Conservation (phyloP, 208 protist species). For the Phytomonas francai region DNA sequence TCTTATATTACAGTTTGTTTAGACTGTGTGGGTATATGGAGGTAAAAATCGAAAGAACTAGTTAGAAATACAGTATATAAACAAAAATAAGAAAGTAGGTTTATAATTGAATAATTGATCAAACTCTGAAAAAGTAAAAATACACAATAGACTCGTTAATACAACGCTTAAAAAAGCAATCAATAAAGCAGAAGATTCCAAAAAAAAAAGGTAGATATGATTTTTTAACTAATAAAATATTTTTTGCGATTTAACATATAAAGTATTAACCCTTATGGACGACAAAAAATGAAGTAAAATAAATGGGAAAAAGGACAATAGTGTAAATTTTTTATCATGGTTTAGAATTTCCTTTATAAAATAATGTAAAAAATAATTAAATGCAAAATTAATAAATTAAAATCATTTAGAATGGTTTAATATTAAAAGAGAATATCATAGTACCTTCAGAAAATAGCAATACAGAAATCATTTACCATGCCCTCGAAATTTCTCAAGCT, state of each 20-base stretch:
- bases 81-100: no score
- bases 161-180: constrained; percentile 19
- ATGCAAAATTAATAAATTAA: no score
- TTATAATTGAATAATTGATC: constrained; percentile 18
- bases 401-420: no score
- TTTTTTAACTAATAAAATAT: not conserved
- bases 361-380: constrained; percentile 1
- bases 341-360: not conserved
- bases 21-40: no score
- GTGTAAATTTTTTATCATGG: not conserved
- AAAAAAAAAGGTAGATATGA: not conserved
- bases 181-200: constrained; percentile 15
- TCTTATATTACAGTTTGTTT: no score
- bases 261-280: no score
- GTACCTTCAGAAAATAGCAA: no score
- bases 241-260: not conserved
- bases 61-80: no score
- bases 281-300: not conserved
- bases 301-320: not conserved
- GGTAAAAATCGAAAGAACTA: no score
- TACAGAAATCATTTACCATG: no score
- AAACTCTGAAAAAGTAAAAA: constrained; percentile 21
- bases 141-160: constrained; percentile 20
- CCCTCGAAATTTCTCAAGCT: no score
- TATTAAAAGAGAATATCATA: no score